phyloP scores from a whole-genome alignment of 75 land plant genomes.

The Cupressus sempervirens region DNA sequence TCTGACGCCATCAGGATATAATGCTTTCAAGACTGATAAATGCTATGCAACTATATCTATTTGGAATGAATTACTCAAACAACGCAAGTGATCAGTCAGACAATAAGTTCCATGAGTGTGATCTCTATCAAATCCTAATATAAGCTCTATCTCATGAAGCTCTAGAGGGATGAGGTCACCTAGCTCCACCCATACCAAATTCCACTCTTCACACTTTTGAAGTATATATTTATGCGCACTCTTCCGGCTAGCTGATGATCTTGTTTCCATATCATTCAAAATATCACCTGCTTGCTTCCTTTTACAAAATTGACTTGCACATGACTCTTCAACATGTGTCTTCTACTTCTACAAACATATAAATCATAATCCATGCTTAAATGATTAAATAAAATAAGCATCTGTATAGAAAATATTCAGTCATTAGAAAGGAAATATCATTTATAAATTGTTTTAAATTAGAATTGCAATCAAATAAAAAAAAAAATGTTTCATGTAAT shows the following conservation, averaged over 20 bases:
- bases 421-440: not conserved
- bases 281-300: slow-evolving; percentile 2
- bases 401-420: not conserved
- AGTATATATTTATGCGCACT: too few relatives aligned
- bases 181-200: too few relatives aligned
- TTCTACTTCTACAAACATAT: not conserved
- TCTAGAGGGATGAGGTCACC: too few relatives aligned
- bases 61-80: slow-evolving; percentile 44
- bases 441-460: too few relatives aligned
- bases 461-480: not conserved
- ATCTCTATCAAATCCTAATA: slow-evolving; percentile 56
- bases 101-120: slow-evolving; percentile 37
- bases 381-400: not conserved
- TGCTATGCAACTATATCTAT: slow-evolving; percentile 33
- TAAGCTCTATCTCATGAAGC: slow-evolving; percentile 53
- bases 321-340: not conserved
- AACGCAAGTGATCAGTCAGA: slow-evolving; percentile 20
- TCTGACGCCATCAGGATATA: slow-evolving; percentile 28
- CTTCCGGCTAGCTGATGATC: not conserved
- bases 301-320: not conserved
- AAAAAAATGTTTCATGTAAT: not conserved
- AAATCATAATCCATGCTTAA: not conserved
- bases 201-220: too few relatives aligned
- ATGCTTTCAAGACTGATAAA: slow-evolving; percentile 23
- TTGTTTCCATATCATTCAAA: not conserved